Percentiles rank a stretch among this genome's conserved stretches.
phyloP scores from a whole-genome alignment of 495 filamentous ascomycete species.

The Neurospora terricola region DNA sequence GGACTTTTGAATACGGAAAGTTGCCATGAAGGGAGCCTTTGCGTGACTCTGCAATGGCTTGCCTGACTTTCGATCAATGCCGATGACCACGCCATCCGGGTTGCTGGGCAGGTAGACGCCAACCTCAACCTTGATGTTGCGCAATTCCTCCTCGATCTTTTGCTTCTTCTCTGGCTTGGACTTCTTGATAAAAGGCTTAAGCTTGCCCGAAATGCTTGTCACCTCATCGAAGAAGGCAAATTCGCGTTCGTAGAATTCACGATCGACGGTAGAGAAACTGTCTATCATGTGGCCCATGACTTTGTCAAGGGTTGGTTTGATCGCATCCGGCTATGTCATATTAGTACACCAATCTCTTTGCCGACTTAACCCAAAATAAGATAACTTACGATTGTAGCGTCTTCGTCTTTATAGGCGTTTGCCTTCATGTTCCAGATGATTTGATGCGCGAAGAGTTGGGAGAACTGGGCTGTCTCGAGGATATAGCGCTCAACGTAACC shows the following conservation, averaged over 20 bases:
- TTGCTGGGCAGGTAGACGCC: slow-evolving; percentile 97
- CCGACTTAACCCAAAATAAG: neutral
- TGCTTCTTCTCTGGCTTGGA: slow-evolving; percentile 96
- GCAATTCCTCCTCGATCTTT: slow-evolving; percentile 96
- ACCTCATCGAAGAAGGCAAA: slow-evolving; percentile 98
- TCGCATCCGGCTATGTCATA: slow-evolving; percentile 61
- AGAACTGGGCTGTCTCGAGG: slow-evolving; percentile 88
- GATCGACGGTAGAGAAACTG: slow-evolving; percentile 71
- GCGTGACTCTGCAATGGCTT: slow-evolving; percentile 96
- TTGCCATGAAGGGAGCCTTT: slow-evolving; percentile 98
- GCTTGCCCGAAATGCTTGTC: slow-evolving; percentile 87
- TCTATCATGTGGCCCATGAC: slow-evolving; percentile 75
- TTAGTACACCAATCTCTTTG: slow-evolving; percentile 22
- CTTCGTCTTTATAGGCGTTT: slow-evolving; percentile 95
- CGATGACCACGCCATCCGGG: slow-evolving; percentile 91
- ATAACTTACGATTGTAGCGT: slow-evolving; percentile 67
- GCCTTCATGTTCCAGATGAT: slow-evolving; percentile 99
- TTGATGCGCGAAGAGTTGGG: slow-evolving; percentile 94
- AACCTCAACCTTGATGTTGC: slow-evolving; percentile 92
- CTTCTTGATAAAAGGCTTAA: slow-evolving; percentile 84
- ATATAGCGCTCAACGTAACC: slow-evolving; percentile 97
- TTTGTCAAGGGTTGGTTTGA: slow-evolving; percentile 87
- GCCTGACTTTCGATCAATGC: slow-evolving; percentile 93
- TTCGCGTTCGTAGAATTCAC: slow-evolving; percentile 84
- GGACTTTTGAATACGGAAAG: slow-evolving; percentile 87